Base-by-base conservation (phyloP, 805 yeast species). In the Candida insectalens region DNA sequence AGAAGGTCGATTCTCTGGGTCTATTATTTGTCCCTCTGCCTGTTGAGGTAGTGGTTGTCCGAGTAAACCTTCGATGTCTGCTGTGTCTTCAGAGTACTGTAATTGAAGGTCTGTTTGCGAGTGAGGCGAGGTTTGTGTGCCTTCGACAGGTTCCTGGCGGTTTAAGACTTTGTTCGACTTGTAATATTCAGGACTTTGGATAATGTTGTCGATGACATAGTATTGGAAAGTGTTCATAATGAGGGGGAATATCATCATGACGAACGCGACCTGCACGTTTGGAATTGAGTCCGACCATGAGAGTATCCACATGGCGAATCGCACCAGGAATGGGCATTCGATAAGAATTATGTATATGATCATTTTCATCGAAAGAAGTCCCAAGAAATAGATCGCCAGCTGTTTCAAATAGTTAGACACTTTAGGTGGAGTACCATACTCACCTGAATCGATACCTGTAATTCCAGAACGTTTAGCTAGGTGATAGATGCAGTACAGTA, bases 241-340 rank as follows among this genome's bases (percentile, higher is more conserved):
- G 5, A 81, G 63, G 2, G 94, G 94, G 43, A 81, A 80, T 6
- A 83, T 70, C 50, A 92, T 72, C 77, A 89, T 80, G 18, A 92
- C 95, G 40, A 89, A 70, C 26, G 82, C 77, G 12, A 89, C 83
- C 53, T 92, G 95, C 25, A 85, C 66, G 41, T 80, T 75, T 3
- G 94, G 92, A 54, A 77, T 76, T 34, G 71, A 72, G 46, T 80
- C 78, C 4, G 92, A 72, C 92, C 95, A 83, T n/a, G 83, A 73
- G 18, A 89, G 61, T 22, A 87, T 57, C 63, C 83, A 74, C 37
- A 77, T 77, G 10, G 94, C 85, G 29, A 82, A 62, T 26, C 63
- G 62, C 40, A 82, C 88, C 40, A 83, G 71, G 38, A 77, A 62
- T 28, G 87, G 88, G 43, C 77, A 71, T 23, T 64, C 56, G 32